Conservation (phyloP, 108 stramenopile genomes). For the Nitzschia putrida region DNA sequence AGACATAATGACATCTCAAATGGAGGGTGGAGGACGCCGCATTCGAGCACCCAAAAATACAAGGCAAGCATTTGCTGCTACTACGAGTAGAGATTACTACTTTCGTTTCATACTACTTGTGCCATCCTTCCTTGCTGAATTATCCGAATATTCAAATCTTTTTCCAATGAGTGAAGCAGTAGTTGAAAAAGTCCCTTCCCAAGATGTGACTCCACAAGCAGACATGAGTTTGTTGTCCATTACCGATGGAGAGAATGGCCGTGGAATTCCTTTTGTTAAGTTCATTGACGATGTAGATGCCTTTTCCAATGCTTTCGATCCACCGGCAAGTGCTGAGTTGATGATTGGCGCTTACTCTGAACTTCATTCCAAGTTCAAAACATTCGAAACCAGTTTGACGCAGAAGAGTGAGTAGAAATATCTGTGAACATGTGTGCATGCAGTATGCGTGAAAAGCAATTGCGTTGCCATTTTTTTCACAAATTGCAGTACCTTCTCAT, state of each 20-base stretch:
- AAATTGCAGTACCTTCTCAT: neutral
- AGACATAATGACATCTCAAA: too few species aligned
- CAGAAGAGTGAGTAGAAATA: constrained; percentile 56
- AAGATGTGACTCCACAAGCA: constrained; percentile 12
- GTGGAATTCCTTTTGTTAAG: constrained; percentile 78
- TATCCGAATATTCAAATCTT: too few species aligned
- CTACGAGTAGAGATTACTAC: too few species aligned
- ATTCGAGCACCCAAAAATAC: too few species aligned
- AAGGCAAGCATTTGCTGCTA: too few species aligned
- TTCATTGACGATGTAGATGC: constrained; percentile 86
- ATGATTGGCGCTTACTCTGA: constrained; percentile 89
- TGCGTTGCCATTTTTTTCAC: constrained; percentile 1
- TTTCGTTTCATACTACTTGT: too few species aligned
- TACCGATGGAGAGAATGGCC: constrained; percentile 74
- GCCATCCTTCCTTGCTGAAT: too few species aligned
- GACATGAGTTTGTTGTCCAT: constrained; percentile 75
- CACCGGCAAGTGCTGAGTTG: constrained; percentile 78
- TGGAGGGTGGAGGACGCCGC: too few species aligned
- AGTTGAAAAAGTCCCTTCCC: neutral
- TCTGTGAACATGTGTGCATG: neutral
- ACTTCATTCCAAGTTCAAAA: constrained; percentile 84
- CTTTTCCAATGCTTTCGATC: constrained; percentile 74
- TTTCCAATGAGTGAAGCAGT: too few species aligned
- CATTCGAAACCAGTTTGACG: constrained; percentile 68
- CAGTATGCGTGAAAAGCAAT: too few species aligned